Conservation (phyloP, 345 rosid species). For the Populus ilicifolia region DNA sequence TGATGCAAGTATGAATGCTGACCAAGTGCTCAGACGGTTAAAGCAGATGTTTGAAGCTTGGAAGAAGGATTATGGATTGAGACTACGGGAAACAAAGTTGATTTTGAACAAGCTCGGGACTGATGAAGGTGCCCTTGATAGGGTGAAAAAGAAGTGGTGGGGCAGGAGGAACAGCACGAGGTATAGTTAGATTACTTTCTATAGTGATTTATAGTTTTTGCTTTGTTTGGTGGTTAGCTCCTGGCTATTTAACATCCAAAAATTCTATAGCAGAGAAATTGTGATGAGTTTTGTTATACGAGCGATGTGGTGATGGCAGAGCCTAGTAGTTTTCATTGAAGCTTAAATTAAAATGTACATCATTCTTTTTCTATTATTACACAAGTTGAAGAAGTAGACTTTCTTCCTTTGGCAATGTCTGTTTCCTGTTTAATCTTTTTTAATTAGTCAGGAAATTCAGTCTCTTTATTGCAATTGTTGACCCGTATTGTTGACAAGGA, state of each 20-base stretch:
- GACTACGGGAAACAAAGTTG: constrained; percentile 83
- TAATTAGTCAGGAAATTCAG: neutral
- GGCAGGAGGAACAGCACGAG: constrained; percentile 89
- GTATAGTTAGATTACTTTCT: constrained; percentile 31
- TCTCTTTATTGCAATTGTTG: neutral
- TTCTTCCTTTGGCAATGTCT: neutral
- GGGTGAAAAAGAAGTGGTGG: constrained; percentile 91
- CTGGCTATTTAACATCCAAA: neutral
- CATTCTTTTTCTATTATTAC: constrained; percentile 1
- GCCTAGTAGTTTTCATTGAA: neutral
- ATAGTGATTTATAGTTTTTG: neutral
- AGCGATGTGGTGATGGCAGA: constrained; percentile 8
- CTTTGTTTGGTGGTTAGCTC: constrained; percentile 9
- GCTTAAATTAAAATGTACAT: constrained; percentile 11
- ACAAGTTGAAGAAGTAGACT: neutral
- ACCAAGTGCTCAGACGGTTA: constrained; percentile 75
- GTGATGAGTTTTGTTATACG: neutral
- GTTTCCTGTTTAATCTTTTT: neutral
- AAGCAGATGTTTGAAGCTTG: constrained; percentile 96
- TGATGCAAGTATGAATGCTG: constrained; percentile 90
- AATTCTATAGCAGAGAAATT: neutral
- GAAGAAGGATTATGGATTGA: constrained; percentile 87
- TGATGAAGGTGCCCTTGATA: constrained; percentile 69
- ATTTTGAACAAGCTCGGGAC: constrained; percentile 77
- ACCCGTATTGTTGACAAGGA: neutral